These are phyloP conservation scores for Bathelium albidoporum DNA, from an alignment of 495 filamentous ascomycete genomes.

Conservation along the genomic window DNA sequence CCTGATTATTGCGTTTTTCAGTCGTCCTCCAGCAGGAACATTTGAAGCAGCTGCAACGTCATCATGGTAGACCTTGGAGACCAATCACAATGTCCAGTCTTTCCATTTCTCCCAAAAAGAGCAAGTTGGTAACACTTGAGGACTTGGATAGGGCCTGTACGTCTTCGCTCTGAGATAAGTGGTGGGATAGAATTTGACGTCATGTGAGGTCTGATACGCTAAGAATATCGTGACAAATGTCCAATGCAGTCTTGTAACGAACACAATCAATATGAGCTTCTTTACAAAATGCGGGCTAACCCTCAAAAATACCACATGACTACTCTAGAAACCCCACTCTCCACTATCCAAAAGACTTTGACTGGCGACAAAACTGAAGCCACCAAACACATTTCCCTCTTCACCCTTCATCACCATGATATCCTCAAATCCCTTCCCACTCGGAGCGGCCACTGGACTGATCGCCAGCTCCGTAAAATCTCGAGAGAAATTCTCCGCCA, in stretches of 20 bases:
- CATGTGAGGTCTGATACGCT: not conserved
- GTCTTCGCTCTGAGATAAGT: constrained; percentile 1
- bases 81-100: constrained; percentile 3
- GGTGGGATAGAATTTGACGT: not conserved
- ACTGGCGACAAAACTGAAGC: constrained; percentile 91
- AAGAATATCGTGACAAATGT: not conserved
- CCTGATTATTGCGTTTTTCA: not conserved
- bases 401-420: constrained; percentile 33
- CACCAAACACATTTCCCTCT: constrained; percentile 73
- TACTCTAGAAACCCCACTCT: constrained; percentile 7
- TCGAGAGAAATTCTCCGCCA: constrained; percentile 85
- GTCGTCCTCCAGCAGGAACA: not conserved
- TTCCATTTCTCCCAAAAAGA: constrained; percentile 13
- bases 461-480: constrained; percentile 82
- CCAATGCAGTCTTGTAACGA: not conserved
- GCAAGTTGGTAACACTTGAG: constrained; percentile 18
- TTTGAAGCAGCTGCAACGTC: not conserved
- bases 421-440: constrained; percentile 42
- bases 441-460: constrained; percentile 65
- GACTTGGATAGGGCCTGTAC: constrained; percentile 17
- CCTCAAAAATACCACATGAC: not conserved
- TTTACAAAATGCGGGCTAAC: not conserved
- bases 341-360: constrained; percentile 60
- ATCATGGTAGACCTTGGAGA: not conserved
- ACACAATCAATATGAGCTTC: not conserved